Evolutionary conservation across 202 grass and related monocot genomes (phyloP).

Genomic region (Zoysia matrella): DNA sequence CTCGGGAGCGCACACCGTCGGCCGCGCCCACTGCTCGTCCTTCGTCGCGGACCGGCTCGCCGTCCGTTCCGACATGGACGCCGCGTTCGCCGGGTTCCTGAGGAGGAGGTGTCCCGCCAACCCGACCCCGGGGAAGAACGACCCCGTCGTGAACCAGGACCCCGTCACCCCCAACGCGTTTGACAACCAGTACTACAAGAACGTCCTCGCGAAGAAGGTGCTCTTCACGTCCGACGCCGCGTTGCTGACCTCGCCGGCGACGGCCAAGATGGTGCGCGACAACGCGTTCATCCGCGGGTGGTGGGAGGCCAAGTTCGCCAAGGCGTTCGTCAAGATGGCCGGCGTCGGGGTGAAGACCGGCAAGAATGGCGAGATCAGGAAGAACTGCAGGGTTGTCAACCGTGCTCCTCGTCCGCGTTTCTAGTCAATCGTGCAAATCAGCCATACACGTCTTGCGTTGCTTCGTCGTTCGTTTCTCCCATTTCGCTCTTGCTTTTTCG

Average conservation of each 20-base stretch:
- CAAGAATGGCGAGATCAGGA: conserved; percentile 26
- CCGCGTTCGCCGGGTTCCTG: not conserved
- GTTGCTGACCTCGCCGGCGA: not conserved
- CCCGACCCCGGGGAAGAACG: not conserved
- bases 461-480: no score
- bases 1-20: not conserved
- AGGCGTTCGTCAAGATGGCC: no score
- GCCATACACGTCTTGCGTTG: no score
- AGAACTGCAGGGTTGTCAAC: conserved; percentile 46
- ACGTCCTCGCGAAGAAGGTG: conserved; percentile 10
- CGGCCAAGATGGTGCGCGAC: not conserved
- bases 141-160: conserved; percentile 26
- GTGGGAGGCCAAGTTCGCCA: no score
- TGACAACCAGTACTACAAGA: conserved; percentile 54
- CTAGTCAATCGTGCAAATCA: no score
- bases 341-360: conserved; percentile 37
- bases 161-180: not conserved
- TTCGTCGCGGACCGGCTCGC: conserved; percentile 44
- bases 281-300: no score
- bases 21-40: conserved; percentile 3
- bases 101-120: conserved; percentile 25
- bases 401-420: no score
- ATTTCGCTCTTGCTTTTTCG: no score
- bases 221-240: conserved; percentile 33
- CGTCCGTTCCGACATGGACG: conserved; percentile 26